Evolutionary conservation across 1,139 yeast genomes (phyloP).

Genomic region (Pichia sp.): DNA sequence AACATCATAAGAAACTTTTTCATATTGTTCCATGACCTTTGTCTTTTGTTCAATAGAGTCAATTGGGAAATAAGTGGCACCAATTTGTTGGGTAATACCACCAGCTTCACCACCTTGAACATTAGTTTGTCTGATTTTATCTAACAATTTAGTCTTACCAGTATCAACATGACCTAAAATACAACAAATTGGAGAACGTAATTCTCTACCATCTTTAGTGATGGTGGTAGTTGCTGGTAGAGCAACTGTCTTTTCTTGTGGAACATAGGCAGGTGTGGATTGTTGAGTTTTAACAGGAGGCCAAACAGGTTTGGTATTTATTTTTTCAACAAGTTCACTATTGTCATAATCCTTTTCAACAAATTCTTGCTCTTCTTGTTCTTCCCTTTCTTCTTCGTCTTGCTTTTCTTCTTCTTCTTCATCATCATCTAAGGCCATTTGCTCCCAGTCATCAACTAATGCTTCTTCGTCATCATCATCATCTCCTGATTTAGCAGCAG

Average conservation of each 20-base stretch:
- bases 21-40: constrained; percentile 80
- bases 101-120: constrained; percentile 99
- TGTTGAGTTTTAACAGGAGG: constrained; percentile 14
- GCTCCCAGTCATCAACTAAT: constrained; percentile 60
- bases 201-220: constrained; percentile 29
- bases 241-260: constrained; percentile 1
- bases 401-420: constrained; percentile 33
- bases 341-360: constrained; percentile 17
- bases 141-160: constrained; percentile 95
- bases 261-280: constrained; percentile 18
- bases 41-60: constrained; percentile 89
- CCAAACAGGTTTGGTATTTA: not conserved
- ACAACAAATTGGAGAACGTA: constrained; percentile 98
- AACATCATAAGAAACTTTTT: constrained; percentile 80
- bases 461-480: constrained; percentile 41
- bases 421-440: constrained; percentile 47
- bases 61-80: constrained; percentile 99
- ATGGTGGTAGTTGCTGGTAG: constrained; percentile 19
- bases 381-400: constrained; percentile 20
- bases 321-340: constrained; percentile 13
- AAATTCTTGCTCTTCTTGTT: constrained; percentile 22
- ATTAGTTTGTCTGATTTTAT: constrained; percentile 95
- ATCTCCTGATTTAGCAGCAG: constrained; percentile 15
- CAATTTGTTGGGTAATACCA: constrained; percentile 99
- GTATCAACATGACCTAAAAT: constrained; percentile 99